Conservation (phyloP, 257 asterid genomes). For the Nicotiana attenuata region DNA sequence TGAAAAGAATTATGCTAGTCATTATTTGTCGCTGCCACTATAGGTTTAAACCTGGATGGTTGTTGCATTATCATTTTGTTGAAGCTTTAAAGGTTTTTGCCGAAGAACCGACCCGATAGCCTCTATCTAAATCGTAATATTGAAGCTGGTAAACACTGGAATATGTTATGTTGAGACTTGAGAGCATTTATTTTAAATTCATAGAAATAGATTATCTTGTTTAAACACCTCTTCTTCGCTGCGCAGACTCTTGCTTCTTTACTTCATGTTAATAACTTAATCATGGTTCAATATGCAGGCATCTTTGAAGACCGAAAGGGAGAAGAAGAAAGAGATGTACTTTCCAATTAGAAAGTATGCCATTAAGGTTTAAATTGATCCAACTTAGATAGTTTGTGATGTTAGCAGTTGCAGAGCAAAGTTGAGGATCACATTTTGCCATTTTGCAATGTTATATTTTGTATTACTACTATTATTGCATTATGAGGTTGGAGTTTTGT, state of each 20-base stretch:
- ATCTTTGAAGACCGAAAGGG: slow-evolving; percentile 61
- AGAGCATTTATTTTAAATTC: no score
- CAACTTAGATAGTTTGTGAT: not conserved
- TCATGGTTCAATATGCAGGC: slow-evolving; percentile 31
- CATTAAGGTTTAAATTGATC: slow-evolving; percentile 39
- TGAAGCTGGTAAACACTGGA: not conserved
- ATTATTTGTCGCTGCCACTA: not conserved
- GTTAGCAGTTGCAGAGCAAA: not conserved
- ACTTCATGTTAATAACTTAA: not conserved
- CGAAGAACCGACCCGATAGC: no score
- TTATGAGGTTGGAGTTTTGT: not conserved
- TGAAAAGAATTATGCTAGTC: not conserved
- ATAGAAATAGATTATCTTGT: not conserved
- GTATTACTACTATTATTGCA: not conserved
- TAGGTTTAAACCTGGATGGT: not conserved
- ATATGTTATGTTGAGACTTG: not conserved
- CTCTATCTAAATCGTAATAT: no score
- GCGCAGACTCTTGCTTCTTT: not conserved
- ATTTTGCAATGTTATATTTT: not conserved
- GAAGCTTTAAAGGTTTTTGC: not conserved
- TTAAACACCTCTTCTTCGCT: not conserved
- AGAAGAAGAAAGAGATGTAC: slow-evolving; percentile 69
- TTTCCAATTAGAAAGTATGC: slow-evolving; percentile 72
- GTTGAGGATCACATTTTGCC: not conserved
- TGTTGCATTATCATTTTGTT: not conserved